Conservation (phyloP, 2,329 filamentous ascomycete genomes). For the Davidsoniella virescens region DNA sequence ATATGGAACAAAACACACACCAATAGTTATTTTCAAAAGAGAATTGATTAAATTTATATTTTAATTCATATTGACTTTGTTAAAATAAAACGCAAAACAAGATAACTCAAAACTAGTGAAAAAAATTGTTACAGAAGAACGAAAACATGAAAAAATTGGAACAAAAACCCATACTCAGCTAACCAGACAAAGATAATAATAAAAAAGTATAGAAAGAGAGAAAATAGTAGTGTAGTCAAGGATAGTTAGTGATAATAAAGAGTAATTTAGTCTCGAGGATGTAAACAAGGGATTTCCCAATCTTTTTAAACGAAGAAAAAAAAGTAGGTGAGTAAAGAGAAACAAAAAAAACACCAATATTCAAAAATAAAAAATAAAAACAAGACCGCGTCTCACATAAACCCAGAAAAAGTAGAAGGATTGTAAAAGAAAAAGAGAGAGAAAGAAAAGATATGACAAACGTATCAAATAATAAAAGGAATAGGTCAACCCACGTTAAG, state of each 20-base stretch:
- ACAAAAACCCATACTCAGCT: not conserved
- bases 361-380: not conserved
- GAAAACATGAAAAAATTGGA: not conserved
- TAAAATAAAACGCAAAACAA: not conserved
- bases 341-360: not conserved
- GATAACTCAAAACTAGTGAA: too few relatives aligned
- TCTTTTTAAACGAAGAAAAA: not conserved
- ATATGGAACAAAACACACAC: too few relatives aligned
- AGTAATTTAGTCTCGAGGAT: not conserved
- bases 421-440: not conserved
- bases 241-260: not conserved
- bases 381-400: not conserved
- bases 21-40: too few relatives aligned
- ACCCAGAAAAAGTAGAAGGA: not conserved
- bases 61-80: too few relatives aligned
- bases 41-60: too few relatives aligned
- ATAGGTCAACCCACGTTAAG: not conserved
- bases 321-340: not conserved
- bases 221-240: not conserved
- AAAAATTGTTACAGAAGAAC: not conserved
- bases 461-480: not conserved
- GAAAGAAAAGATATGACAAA: not conserved
- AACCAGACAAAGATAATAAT: not conserved
- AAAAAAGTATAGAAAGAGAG: not conserved
- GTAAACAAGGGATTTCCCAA: not conserved